phyloP scores from a whole-genome alignment of 2,329 filamentous ascomycete genomes.

The Talaromyces amestolkiae region DNA sequence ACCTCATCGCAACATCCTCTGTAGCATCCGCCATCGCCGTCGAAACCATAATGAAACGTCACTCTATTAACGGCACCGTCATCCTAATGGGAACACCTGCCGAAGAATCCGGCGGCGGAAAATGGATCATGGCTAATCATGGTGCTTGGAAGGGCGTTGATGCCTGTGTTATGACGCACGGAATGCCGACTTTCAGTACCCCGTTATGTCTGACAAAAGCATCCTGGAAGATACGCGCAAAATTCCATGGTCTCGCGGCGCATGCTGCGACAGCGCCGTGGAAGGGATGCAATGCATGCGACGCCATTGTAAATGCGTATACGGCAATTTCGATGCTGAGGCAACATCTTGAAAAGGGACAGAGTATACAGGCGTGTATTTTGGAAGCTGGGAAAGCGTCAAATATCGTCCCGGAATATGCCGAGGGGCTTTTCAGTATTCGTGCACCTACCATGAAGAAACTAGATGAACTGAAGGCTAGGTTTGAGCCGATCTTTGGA shows the following conservation, averaged over 20 bases:
- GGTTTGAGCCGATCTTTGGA: slow-evolving; percentile 21
- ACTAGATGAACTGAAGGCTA: slow-evolving; percentile 24
- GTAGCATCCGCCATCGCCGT: slow-evolving; percentile 29
- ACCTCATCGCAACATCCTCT: slow-evolving; percentile 28
- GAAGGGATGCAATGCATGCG: slow-evolving; percentile 55
- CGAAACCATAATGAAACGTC: slow-evolving; percentile 22
- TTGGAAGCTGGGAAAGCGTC: slow-evolving; percentile 50
- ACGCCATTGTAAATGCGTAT: slow-evolving; percentile 48
- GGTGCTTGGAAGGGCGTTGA: slow-evolving; percentile 37
- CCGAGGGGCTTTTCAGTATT: slow-evolving; percentile 40
- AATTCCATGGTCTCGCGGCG: slow-evolving; percentile 48
- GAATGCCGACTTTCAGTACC: slow-evolving; percentile 15
- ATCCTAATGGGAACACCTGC: slow-evolving; percentile 31
- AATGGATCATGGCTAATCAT: slow-evolving; percentile 36
- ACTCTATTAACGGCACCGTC: slow-evolving; percentile 20
- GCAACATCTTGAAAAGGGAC: slow-evolving; percentile 51
- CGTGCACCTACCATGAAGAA: slow-evolving; percentile 38
- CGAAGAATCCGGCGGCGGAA: slow-evolving; percentile 32
- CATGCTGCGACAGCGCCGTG: slow-evolving; percentile 53
- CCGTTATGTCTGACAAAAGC: slow-evolving; percentile 16
- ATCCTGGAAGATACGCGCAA: slow-evolving; percentile 25
- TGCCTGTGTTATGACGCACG: slow-evolving; percentile 40
- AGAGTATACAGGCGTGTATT: slow-evolving; percentile 50
- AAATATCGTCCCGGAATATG: slow-evolving; percentile 53
- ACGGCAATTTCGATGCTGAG: slow-evolving; percentile 46